These are phyloP conservation scores for Taphrina wiesneri DNA, from an alignment of 1,139 yeast genomes.

Conservation along the genomic window DNA sequence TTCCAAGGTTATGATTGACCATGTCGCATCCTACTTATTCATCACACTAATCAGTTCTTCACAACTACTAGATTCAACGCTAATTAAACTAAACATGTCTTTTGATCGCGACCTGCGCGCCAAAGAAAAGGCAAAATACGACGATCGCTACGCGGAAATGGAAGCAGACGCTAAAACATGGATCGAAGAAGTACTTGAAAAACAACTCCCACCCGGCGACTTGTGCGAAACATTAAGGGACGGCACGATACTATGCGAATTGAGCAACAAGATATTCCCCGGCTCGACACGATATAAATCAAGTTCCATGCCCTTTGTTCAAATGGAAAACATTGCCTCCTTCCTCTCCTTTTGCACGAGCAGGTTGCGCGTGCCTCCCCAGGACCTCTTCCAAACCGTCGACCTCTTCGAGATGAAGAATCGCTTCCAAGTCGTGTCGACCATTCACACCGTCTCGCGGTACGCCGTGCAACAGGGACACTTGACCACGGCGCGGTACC, in stretches of 20 bases:
- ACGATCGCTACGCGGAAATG: conserved; percentile 27
- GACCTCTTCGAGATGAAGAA: conserved; percentile 74
- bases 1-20: no score
- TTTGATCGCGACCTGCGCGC: conserved; percentile 30
- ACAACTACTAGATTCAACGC: no score
- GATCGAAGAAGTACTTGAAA: conserved; percentile 12
- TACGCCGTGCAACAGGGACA: conserved; percentile 55
- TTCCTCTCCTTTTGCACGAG: conserved; percentile 60
- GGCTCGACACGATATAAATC: conserved; percentile 50
- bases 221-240: conserved; percentile 60
- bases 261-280: conserved; percentile 36
- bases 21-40: no score
- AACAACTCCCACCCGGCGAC: conserved; percentile 36
- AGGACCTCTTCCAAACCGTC: conserved; percentile 79
- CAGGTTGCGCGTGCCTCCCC: conserved; percentile 73
- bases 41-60: no score
- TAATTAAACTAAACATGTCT: conserved; percentile 12
- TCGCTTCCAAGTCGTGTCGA: conserved; percentile 73
- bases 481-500: conserved; percentile 47
- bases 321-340: conserved; percentile 82
- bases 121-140: conserved; percentile 25
- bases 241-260: conserved; percentile 58
- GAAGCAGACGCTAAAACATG: conserved; percentile 13
- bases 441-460: conserved; percentile 72
- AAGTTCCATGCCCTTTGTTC: conserved; percentile 79